Conservation (phyloP, 345 rosid species). For the Rhodamnia argentea region DNA sequence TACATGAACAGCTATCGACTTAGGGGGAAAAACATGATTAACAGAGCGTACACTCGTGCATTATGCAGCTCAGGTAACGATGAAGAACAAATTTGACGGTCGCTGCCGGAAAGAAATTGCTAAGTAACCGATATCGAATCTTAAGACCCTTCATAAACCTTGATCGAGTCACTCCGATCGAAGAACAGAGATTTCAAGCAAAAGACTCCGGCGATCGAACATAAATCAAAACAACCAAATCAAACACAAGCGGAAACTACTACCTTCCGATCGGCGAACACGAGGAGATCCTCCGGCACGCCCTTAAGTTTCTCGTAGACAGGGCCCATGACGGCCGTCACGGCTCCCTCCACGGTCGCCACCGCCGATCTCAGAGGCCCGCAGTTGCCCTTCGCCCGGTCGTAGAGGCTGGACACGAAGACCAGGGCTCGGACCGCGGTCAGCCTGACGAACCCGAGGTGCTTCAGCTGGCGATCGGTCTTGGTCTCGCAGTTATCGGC, state of each 20-base stretch:
- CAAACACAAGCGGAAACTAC: not conserved
- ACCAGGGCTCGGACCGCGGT: slow-evolving; percentile 47
- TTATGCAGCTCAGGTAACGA: not conserved
- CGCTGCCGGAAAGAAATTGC: not conserved
- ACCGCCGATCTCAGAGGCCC: slow-evolving; percentile 72
- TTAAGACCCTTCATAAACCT: not conserved
- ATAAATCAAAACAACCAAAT: not conserved
- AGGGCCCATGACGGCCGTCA: slow-evolving; percentile 52
- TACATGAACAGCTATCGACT: too few relatives aligned
- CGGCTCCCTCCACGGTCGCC: slow-evolving; percentile 56
- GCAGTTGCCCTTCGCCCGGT: slow-evolving; percentile 63
- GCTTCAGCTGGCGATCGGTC: slow-evolving; percentile 32
- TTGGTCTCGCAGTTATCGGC: slow-evolving; percentile 20
- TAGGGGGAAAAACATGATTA: too few relatives aligned
- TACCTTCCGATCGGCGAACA: slow-evolving; percentile 74
- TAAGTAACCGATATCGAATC: not conserved
- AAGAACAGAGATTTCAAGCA: not conserved
- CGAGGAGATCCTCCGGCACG: slow-evolving; percentile 62
- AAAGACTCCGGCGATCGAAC: not conserved
- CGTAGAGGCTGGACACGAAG: slow-evolving; percentile 45
- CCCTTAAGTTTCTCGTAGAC: slow-evolving; percentile 48
- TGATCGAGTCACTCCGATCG: not conserved
- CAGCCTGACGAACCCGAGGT: slow-evolving; percentile 52
- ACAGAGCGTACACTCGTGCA: not conserved
- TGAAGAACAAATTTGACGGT: not conserved